phyloP scores from a whole-genome alignment of 2,329 filamentous ascomycete genomes.

The Aspergillus versicolor region DNA sequence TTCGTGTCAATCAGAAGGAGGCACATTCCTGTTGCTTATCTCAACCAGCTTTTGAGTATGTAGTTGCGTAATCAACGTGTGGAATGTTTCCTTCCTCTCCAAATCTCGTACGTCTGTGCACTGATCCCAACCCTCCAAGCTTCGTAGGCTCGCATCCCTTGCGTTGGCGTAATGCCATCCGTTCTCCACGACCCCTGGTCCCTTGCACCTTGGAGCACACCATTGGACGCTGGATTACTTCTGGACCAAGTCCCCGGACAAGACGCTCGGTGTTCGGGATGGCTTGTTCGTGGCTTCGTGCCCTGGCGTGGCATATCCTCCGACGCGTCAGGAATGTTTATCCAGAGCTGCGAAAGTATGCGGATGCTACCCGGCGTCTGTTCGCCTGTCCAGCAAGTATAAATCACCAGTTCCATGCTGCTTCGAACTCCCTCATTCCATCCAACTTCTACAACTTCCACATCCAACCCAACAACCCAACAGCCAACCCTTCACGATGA shows the following conservation, averaged over 20 bases:
- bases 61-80: slow-evolving; percentile 11
- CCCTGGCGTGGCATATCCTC: background rate
- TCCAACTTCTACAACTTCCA: background rate
- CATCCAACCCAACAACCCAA: slow-evolving; percentile 9
- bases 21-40: slow-evolving; percentile 35
- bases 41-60: background rate
- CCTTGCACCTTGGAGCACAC: background rate
- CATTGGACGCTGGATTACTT: background rate
- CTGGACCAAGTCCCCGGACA: background rate
- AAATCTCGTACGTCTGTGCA: background rate
- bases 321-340: slow-evolving; percentile 3
- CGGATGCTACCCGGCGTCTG: background rate
- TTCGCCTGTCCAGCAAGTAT: background rate
- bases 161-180: background rate
- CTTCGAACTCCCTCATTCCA: background rate
- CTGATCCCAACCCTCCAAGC: background rate
- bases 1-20: slow-evolving; percentile 47
- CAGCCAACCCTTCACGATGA: slow-evolving; percentile 1
- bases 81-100: background rate
- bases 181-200: background rate
- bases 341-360: background rate
- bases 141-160: slow-evolving; percentile 1
- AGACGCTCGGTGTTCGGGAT: background rate
- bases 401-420: background rate
- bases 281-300: background rate